A percentile compares a stretch with the other conserved stretches of the same genome.
These are phyloP conservation scores for Dujonia santamariae DNA, from an alignment of 1,139 yeast species.

Conservation along the genomic window DNA sequence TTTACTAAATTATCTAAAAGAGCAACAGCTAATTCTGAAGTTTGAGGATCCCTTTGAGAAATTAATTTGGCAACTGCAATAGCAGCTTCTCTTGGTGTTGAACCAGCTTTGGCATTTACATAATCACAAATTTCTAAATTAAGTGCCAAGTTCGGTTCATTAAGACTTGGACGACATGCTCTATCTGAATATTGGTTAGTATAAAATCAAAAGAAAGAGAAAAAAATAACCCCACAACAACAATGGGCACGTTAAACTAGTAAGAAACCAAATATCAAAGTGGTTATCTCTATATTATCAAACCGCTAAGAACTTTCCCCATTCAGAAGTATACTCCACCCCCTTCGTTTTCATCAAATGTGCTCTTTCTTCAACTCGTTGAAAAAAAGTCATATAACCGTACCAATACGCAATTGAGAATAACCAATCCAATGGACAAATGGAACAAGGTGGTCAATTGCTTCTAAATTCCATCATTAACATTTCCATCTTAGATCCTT, in stretches of 20 bases:
- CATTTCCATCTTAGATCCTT: no score
- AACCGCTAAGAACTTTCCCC: no score
- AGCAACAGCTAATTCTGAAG: slow-evolving; percentile 55
- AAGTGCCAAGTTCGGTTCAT: slow-evolving; percentile 85
- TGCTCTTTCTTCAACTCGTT: no score
- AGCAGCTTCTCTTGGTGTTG: slow-evolving; percentile 90
- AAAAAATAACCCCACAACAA: background rate
- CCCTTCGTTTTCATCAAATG: no score
- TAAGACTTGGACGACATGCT: slow-evolving; percentile 82
- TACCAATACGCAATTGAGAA: no score
- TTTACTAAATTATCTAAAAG: slow-evolving; percentile 87
- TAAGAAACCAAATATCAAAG: no score
- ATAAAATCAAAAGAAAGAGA: slow-evolving; percentile 1
- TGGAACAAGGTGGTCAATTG: no score
- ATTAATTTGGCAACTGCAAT: slow-evolving; percentile 82
- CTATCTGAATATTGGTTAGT: slow-evolving; percentile 48
- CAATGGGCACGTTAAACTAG: background rate
- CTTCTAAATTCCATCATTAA: no score
- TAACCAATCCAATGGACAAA: no score
- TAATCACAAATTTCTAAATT: slow-evolving; percentile 92
- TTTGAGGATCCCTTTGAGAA: slow-evolving; percentile 80
- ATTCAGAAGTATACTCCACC: no score
- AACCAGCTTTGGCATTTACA: slow-evolving; percentile 89
- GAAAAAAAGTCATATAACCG: no score
- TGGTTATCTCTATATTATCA: no score